Conservation (phyloP, 2,329 filamentous ascomycete species). For the Apiospora koreana region DNA sequence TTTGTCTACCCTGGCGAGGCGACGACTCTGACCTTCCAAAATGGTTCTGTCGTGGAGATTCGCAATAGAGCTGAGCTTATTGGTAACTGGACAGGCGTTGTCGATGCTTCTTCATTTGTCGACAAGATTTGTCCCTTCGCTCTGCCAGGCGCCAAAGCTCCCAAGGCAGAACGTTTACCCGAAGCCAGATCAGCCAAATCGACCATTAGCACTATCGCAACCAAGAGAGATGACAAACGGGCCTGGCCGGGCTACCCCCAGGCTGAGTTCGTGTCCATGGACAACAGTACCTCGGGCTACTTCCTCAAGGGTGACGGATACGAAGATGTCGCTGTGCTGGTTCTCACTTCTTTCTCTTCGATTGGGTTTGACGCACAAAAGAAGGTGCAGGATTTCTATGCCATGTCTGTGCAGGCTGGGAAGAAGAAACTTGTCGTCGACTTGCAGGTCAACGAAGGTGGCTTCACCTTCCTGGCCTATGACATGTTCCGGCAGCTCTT, state of each 20-base stretch:
- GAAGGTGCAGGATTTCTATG: slow-evolving; percentile 33
- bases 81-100: slow-evolving; percentile 32
- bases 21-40: slow-evolving; percentile 41
- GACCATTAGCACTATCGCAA: neutral
- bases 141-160: neutral
- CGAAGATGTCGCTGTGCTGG: slow-evolving; percentile 33
- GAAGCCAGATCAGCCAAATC: neutral
- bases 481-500: slow-evolving; percentile 56
- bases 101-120: slow-evolving; percentile 33
- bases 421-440: slow-evolving; percentile 60
- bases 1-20: slow-evolving; percentile 37
- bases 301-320: slow-evolving; percentile 31
- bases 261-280: slow-evolving; percentile 26
- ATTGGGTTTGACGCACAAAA: slow-evolving; percentile 29
- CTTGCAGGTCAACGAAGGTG: slow-evolving; percentile 54
- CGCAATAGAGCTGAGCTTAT: slow-evolving; percentile 35
- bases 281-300: slow-evolving; percentile 33
- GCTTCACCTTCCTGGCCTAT: slow-evolving; percentile 54
- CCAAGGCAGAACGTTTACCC: too few relatives aligned
- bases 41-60: slow-evolving; percentile 34
- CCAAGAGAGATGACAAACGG: neutral
- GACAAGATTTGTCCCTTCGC: slow-evolving; percentile 27
- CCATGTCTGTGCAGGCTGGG: slow-evolving; percentile 40
- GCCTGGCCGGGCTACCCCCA: neutral
- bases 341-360: slow-evolving; percentile 29